Evolutionary conservation across 73 alveolate genomes (phyloP), one percentile per base, ranked within the genome.

Genomic region (Tetrahymena borealis): DNA sequence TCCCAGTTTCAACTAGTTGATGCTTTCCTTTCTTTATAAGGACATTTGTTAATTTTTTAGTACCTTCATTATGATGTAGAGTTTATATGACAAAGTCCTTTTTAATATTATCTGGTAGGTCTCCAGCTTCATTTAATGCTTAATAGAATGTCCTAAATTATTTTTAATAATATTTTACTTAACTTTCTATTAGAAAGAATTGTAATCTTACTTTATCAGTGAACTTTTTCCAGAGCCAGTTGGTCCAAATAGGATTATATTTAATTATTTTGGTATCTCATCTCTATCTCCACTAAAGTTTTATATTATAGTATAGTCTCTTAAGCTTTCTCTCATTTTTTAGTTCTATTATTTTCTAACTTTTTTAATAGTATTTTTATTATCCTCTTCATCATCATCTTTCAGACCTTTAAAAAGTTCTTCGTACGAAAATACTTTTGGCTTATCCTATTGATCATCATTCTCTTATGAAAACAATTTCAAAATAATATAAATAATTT

Each of bases 211-310:
- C 85, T 39, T 33, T 0, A 90, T 90, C 18, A 90, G 77, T 3
- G 85, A 78, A 40, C 77, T 79, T 35, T 39, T 93, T 85, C 95
- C 95, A 24, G 95, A 79, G 11, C 95, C 95, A 28, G 93, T 85
- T 11, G 95, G 95, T 0, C 95, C 95, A 85, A 93, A 93, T n/a
- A 93, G 39, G 32, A 93, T 93, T 6, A 93, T 85, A 93, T 93
- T 93, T 6, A 85, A 39, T 32, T 90, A 24, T 33, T 79, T 40
- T 85, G 91, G 78, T 32, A 79, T n/a, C 37, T 39, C 78, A 24
- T 40, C 31, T 40, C 78, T 93, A 35, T 60, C 85, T 18, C 28
- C 6, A 24, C 28, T 60, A 0, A 60, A 60, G 2, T 18, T 35
- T 18, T 60, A 60, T 35, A 60, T 24, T 10, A 60, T 60, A 6